These are phyloP conservation scores for Nissolia schottii DNA, from an alignment of 306 rosid species.

Conservation along the genomic window DNA sequence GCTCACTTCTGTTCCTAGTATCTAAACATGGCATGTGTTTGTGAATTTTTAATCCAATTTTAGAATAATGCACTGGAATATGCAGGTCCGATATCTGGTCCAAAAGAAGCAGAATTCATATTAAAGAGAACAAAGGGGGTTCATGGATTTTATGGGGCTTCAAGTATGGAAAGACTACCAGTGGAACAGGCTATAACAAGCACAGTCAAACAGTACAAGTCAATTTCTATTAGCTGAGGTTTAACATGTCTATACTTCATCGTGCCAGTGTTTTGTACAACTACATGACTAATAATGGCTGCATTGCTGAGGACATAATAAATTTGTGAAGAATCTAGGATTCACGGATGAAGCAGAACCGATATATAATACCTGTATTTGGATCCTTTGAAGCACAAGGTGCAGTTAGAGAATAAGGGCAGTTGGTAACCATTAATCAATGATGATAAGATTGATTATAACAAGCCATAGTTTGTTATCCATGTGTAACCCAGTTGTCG, in stretches of 20 bases:
- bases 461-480: not conserved
- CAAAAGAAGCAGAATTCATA: constrained; percentile 75
- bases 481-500: not conserved
- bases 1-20: not conserved
- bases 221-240: constrained; percentile 55
- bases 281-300: not conserved
- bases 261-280: constrained; percentile 15
- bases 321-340: constrained; percentile 5
- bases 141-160: constrained; percentile 94
- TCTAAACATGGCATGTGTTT: not conserved
- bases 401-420: not conserved
- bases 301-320: not conserved
- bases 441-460: not conserved
- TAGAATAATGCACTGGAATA: constrained; percentile 19
- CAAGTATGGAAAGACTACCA: constrained; percentile 92
- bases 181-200: constrained; percentile 88
- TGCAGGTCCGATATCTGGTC: constrained; percentile 92
- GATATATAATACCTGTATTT: not conserved
- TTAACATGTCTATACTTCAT: constrained; percentile 17
- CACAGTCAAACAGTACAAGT: constrained; percentile 71
- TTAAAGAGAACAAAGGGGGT: constrained; percentile 79
- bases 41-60: not conserved
- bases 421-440: not conserved
- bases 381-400: not conserved
- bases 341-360: constrained; percentile 8